Percentiles rank a stretch among this genome's conserved stretches.
Conservation (phyloP, 768 basidiomycete genomes). For the Asterophora parasitica region DNA sequence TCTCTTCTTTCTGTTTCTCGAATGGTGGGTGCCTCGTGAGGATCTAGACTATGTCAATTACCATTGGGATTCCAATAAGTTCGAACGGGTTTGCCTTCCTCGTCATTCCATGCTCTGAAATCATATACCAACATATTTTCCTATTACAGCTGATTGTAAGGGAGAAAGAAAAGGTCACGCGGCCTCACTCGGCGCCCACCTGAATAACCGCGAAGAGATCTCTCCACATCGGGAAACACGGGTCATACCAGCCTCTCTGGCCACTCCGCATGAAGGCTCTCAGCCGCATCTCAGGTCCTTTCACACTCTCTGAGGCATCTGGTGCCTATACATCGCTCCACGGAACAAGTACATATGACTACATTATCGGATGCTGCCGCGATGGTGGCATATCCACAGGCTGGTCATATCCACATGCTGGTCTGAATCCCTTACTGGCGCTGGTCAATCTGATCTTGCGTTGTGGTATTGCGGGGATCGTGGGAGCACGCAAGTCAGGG, state of each 20-base stretch:
- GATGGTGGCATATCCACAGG: not conserved
- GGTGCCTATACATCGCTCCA: not conserved
- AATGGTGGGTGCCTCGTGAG: constrained; percentile 78
- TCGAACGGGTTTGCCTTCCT: constrained; percentile 27
- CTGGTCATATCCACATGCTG: not conserved
- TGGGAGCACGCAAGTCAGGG: not conserved
- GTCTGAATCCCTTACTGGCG: not conserved
- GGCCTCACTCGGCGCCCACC: not conserved
- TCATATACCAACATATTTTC: not conserved
- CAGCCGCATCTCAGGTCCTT: too few relatives aligned
- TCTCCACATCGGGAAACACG: not conserved
- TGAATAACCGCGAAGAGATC: not conserved
- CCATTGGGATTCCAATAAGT: constrained; percentile 52
- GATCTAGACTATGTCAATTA: constrained; percentile 69
- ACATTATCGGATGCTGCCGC: not conserved
- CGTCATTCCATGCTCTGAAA: not conserved
- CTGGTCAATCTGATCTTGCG: not conserved
- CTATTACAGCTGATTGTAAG: constrained; percentile 6
- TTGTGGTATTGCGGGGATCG: not conserved
- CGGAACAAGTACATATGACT: not conserved
- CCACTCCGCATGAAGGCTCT: not conserved
- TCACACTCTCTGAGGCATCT: not conserved
- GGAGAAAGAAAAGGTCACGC: not conserved
- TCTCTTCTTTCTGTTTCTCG: constrained; percentile 79
- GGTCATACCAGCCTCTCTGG: not conserved